Percentiles rank a stretch among this genome's conserved stretches.
Conservation (phyloP, 2,329 filamentous ascomycete genomes). For the Pseudogymnoascus sp. region DNA sequence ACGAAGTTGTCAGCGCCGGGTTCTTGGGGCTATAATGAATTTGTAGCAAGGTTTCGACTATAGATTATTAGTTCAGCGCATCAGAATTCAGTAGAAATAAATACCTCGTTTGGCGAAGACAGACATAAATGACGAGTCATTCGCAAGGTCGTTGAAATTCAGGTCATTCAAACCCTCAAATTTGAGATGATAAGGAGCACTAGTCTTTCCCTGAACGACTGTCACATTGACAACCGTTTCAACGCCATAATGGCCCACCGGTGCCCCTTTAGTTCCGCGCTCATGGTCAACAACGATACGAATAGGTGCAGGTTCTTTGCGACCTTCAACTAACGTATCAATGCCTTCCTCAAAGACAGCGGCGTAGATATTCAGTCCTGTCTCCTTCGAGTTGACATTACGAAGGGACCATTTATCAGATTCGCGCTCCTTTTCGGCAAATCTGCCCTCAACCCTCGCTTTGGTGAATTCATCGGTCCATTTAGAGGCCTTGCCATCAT, state of each 20-base stretch:
- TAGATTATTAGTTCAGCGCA: constrained; percentile 30
- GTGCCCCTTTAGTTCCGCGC: constrained; percentile 59
- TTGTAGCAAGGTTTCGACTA: constrained; percentile 68
- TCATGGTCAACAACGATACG: constrained; percentile 68
- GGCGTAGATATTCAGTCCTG: constrained; percentile 52
- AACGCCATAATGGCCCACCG: constrained; percentile 61
- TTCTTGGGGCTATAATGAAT: constrained; percentile 65
- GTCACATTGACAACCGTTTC: constrained; percentile 63
- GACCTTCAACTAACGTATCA: constrained; percentile 55
- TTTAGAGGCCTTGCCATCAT: constrained; percentile 70
- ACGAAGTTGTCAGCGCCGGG: constrained; percentile 54
- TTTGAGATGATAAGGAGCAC: constrained; percentile 49
- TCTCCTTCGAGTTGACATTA: constrained; percentile 58
- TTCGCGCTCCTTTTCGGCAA: constrained; percentile 77
- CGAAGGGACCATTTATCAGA: constrained; percentile 74
- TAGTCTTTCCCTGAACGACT: constrained; percentile 43
- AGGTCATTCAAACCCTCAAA: constrained; percentile 62
- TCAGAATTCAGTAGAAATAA: constrained; percentile 25
- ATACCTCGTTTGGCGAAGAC: constrained; percentile 68
- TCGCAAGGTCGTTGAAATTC: constrained; percentile 68
- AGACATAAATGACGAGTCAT: constrained; percentile 64
- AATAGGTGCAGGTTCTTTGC: constrained; percentile 61
- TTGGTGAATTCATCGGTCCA: constrained; percentile 82
- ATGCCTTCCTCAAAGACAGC: constrained; percentile 68
- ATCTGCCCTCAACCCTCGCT: constrained; percentile 78